A percentile compares a stretch with the other conserved stretches of the same genome.
Conservation (phyloP, 2,329 filamentous ascomycete genomes). For the Colletotrichum zoysiae region DNA sequence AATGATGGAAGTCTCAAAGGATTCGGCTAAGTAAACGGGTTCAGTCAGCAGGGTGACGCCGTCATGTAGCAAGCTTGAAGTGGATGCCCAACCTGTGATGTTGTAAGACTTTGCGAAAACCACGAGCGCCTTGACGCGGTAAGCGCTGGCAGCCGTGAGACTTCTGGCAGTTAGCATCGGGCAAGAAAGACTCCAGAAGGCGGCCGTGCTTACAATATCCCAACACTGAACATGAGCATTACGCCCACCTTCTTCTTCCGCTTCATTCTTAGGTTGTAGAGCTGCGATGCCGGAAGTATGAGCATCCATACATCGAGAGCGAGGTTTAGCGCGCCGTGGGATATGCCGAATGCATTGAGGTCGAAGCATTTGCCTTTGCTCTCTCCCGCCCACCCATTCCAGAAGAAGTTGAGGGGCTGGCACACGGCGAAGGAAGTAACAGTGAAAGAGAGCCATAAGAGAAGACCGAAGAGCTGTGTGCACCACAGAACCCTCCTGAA, state of each 20-base stretch:
- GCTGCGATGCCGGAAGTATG: slow-evolving; percentile 55
- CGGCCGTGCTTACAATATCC: slow-evolving; percentile 33
- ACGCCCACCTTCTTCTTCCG: slow-evolving; percentile 54
- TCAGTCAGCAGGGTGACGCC: slow-evolving; percentile 2
- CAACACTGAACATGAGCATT: slow-evolving; percentile 54
- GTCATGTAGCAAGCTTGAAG: rapidly evolving
- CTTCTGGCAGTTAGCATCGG: neutral
- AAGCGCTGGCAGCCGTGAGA: slow-evolving; percentile 34
- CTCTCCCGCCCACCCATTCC: no score
- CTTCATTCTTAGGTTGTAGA: slow-evolving; percentile 49
- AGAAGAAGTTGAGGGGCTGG: slow-evolving; percentile 57
- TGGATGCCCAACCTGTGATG: slow-evolving; percentile 21
- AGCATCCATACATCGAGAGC: slow-evolving; percentile 58
- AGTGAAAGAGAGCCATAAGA: slow-evolving; percentile 45
- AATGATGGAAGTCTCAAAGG: slow-evolving; percentile 23
- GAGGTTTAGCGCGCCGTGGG: slow-evolving; percentile 58
- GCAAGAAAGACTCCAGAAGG: no score
- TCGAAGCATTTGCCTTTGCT: slow-evolving; percentile 54
- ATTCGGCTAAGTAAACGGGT: neutral
- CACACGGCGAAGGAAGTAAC: no score
- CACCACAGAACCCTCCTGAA: slow-evolving; percentile 46
- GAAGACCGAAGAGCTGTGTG: slow-evolving; percentile 36
- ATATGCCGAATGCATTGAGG: slow-evolving; percentile 54
- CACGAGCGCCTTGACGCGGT: slow-evolving; percentile 20
- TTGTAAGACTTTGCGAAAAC: slow-evolving; percentile 27